Evolutionary conservation across 495 filamentous ascomycete genomes (phyloP), one percentile per base, ranked within the genome.

Genomic region (Astrothelium macrocarpum): DNA sequence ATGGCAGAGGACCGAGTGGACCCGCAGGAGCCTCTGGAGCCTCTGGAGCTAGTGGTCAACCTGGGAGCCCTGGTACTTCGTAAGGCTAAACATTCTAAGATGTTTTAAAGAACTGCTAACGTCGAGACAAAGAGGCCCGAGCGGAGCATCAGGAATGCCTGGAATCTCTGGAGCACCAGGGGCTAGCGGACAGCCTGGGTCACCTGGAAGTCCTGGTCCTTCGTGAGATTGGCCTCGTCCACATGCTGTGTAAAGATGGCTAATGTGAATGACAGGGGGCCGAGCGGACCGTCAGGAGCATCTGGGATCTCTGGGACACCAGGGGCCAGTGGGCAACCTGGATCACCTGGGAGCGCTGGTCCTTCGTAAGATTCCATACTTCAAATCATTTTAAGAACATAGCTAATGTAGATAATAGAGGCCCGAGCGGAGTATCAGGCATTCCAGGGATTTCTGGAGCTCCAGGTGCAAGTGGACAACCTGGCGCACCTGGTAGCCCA

Each of bases 211-310:
- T 49, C 43, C 43, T 11, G 43, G 43, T 49, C 43, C 43, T 10
- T 49, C 43, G 43, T 49, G n/a, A 49, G 43, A 9, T 49, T 20
- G n/a, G n/a, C n/a, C n/a, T 49, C n/a, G 43, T 18, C 3, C 18
- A 3, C n/a, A 3, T 49, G 11, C 43, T 11, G 43, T 20, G 9
- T 14, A 18, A 49, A 20, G 3, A 3, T 20, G 43, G 7, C 36
- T 7, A 39, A 5, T 39, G 36, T 39, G 7, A 5, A 39, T 7
- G 36, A 7, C 16, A 39, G 36, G 7, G 36, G 36, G 7, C 36
- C 36, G 16, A 65, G 42, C 28, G 64, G 64, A 2, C 64, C 64
- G 7, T 28, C 63, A 1, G 63, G 63, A 29, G 11, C 7, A 39
- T 32, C 32, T 9, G 59, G 10, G 11, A 60, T 3, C 3, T 32